phyloP scores from a whole-genome alignment of 164 flowering plant genomes.

The Chloranthus sessilifolius region DNA sequence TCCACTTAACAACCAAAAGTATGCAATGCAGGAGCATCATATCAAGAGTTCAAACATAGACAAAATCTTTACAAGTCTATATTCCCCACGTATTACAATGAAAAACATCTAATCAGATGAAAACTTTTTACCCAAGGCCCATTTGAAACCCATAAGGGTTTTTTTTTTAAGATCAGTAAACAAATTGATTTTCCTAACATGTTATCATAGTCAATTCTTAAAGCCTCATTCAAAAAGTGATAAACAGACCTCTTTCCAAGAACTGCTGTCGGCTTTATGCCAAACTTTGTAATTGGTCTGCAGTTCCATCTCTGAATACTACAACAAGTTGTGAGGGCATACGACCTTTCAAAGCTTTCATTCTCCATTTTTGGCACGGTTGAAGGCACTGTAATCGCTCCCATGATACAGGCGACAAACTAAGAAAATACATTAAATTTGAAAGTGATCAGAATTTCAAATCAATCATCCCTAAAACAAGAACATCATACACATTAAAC shows the following conservation, averaged over 20 bases:
- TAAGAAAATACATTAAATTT: not conserved
- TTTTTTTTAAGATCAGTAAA: not conserved
- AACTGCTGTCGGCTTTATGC: slow-evolving; percentile 14
- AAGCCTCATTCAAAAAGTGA: not conserved
- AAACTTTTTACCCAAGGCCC: not conserved
- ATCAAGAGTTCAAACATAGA: no score
- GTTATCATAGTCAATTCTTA: not conserved
- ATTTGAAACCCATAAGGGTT: not conserved
- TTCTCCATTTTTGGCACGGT: slow-evolving; percentile 2
- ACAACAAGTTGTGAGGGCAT: slow-evolving; percentile 14
- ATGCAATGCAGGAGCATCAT: no score
- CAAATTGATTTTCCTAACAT: not conserved
- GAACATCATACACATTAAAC: no score
- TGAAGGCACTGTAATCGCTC: slow-evolving; percentile 12
- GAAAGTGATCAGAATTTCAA: not conserved
- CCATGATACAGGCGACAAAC: slow-evolving; percentile 14
- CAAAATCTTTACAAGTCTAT: no score
- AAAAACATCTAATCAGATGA: no score
- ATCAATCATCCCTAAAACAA: no score
- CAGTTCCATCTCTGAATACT: slow-evolving; percentile 17
- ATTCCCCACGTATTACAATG: no score
- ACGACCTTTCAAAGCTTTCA: slow-evolving; percentile 25
- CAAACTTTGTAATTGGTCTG: slow-evolving; percentile 18
- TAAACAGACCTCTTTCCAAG: slow-evolving; percentile 25
- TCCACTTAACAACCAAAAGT: no score